Percentiles rank a stretch among this genome's conserved stretches.
Conservation (phyloP, 805 yeast species). For the Lipomyces yamanashiensis region DNA sequence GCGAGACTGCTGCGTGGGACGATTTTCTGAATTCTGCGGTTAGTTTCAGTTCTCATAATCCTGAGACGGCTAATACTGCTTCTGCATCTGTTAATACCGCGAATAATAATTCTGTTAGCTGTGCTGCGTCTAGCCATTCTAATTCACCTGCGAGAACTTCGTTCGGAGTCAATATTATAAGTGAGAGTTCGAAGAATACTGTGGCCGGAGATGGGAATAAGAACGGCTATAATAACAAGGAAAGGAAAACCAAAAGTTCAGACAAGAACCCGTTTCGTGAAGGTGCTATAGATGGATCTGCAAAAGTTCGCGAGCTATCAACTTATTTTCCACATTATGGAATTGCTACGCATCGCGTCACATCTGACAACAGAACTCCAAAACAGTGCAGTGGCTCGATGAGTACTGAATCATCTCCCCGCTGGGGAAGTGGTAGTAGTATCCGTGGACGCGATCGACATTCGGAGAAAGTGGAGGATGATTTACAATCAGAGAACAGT, state of each 20-base stretch:
- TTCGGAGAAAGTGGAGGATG: background rate
- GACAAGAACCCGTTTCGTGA: conserved; percentile 6
- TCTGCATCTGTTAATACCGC: background rate
- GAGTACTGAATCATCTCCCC: background rate
- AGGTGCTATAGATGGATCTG: background rate
- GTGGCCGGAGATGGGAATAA: background rate
- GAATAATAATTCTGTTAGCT: background rate
- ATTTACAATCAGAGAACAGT: background rate
- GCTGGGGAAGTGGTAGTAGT: background rate
- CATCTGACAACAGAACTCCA: no score
- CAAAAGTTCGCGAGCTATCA: conserved; percentile 4
- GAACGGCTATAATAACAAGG: background rate
- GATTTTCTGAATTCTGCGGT: background rate
- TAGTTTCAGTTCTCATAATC: background rate
- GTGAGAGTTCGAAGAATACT: background rate
- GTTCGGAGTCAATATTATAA: background rate
- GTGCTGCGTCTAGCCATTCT: background rate
- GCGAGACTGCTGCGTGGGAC: background rate
- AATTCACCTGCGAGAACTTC: background rate
- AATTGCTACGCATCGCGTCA: background rate
- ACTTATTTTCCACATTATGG: conserved; percentile 6
- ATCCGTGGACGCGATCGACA: background rate
- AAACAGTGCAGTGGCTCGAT: background rate
- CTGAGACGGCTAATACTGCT: background rate
- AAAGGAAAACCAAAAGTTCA: background rate